These are phyloP conservation scores for Colletotrichum cuscutae DNA, from an alignment of 2,329 filamentous ascomycete genomes.

Conservation along the genomic window DNA sequence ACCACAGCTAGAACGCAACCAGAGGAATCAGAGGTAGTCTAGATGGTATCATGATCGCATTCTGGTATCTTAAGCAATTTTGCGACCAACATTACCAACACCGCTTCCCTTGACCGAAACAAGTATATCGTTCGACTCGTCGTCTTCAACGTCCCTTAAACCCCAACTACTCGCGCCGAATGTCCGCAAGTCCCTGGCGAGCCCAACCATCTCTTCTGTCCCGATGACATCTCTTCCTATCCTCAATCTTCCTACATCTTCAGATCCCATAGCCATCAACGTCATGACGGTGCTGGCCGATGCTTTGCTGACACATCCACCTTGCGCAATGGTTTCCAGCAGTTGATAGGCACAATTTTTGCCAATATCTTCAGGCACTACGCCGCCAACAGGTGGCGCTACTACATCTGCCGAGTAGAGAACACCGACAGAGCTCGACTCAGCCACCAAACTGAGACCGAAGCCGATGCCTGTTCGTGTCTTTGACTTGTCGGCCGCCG, in stretches of 20 bases:
- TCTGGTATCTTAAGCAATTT: slow-evolving; percentile 69
- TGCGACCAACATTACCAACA: slow-evolving; percentile 94
- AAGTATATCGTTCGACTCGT: slow-evolving; percentile 78
- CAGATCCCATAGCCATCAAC: slow-evolving; percentile 97
- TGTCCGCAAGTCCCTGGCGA: slow-evolving; percentile 86
- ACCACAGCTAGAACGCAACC: slow-evolving; percentile 31
- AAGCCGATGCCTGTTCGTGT: slow-evolving; percentile 87
- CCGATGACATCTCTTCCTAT: slow-evolving; percentile 85
- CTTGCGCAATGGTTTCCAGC: slow-evolving; percentile 82
- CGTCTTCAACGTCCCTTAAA: slow-evolving; percentile 76
- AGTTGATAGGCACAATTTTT: slow-evolving; percentile 89
- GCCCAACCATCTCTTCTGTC: slow-evolving; percentile 80
- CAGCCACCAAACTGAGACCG: slow-evolving; percentile 88
- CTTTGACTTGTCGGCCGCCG: slow-evolving; percentile 67
- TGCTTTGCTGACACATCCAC: slow-evolving; percentile 81
- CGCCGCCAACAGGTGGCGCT: slow-evolving; percentile 79
- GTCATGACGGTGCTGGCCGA: slow-evolving; percentile 81
- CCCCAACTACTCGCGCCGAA: slow-evolving; percentile 95
- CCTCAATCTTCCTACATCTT: slow-evolving; percentile 90
- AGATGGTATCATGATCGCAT: slow-evolving; percentile 3
- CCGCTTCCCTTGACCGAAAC: slow-evolving; percentile 93
- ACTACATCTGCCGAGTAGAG: slow-evolving; percentile 89
- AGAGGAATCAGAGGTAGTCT: slow-evolving; percentile 30
- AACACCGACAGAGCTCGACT: slow-evolving; percentile 83
- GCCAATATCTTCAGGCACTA: slow-evolving; percentile 90